Evolutionary conservation across 2,329 filamentous ascomycete genomes (phyloP), one percentile per base, ranked within the genome.

Genomic region (Penicillium oxalicum): DNA sequence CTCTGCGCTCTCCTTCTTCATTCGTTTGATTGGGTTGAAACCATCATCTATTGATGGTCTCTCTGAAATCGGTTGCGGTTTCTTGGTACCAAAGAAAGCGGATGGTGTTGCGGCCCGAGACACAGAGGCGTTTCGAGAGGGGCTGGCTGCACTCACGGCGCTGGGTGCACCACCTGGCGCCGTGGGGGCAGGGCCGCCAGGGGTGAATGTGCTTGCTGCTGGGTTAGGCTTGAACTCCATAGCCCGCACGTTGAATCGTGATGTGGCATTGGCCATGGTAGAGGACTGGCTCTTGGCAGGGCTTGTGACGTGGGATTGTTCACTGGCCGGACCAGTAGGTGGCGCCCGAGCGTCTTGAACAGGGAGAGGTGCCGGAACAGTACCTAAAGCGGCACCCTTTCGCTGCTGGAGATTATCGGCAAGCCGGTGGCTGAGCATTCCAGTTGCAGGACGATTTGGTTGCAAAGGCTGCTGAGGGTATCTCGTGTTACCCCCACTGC

Each of bases 191-290:
- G 85, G 88, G 32, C 69, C 71, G 13, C 77, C 75, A 72, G 87
- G 91, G 57, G 84, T 91, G 70, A 98, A 97, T 1, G 85, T 77
- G 39, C 81, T 79, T 0, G 91, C 90, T 53, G 86, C 86, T 4
- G 88, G 84, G 60, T 86, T 94, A 13, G 91, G 93, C 55, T 86
- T 84, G 71, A 96, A 97, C 61, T 95, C 90, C 63, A 77, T 71
- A 0, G 82, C 82, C 45, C 77, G 78, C 33, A 79, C 80, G 54
- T 83, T 84, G 66, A 84, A 78, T 50, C 77, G 76, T 5, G 72
- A 76, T 4, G 77, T 75, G 1, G 66, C 63, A 13, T 32, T 32
- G 29, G 73, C 75, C 5, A 80, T 80, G 1, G 71, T 73, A 8
- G 80, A 78, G 32, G 78, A 79, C 51, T 77, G 75, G 29, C 72